Base-by-base conservation (phyloP, 148 eudicot genomes). In the Hydrangea macrophylla region DNA sequence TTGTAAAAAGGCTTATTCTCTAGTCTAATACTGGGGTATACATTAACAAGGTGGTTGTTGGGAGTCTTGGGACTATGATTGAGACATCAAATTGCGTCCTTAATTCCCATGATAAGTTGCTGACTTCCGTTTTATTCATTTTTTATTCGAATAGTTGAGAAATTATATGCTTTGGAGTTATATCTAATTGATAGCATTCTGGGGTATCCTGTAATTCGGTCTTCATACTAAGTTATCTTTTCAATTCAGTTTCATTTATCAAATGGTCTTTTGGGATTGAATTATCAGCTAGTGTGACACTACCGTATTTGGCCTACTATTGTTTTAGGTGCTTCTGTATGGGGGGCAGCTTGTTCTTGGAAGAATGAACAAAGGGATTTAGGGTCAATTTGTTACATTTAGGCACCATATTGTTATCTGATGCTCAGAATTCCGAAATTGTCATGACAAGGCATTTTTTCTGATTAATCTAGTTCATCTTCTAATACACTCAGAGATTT, bases 271-370 rank as follows among this genome's bases (percentile, higher is more conserved):
- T n/a, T n/a, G n/a, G 11, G 2, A 42, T 11, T 2, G 50, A 42
- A 42, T 42, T 12, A 15, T 42, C 18, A 8, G 50, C 50, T 42
- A 11, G 50, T 40, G 45, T 42, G 28, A 6, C 30, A 58, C 39
- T 9, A 9, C 8, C 70, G 22, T 18, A 25, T 48, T 31, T 3
- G 13, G 33, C 53, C 22, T 45, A 28, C 5, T 40, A 54, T 64
- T 69, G 59, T 71, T 76, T 36, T 73, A 89, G 92, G 92, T 92
- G 57, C 83, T 83, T 66, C 80, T 92, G 36, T 57, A 76, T 73
- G 95, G 92, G 23, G 95, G 84, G 28, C 95, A 84, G 72, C 89
- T 91, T 71, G 81, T 62, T 83, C 94, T 53, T 86, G 96, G 96
- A 90, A 90, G 71, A 90, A 82, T 75, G 89, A 84, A 31, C 83